These are phyloP conservation scores for Podaxis pistillaris DNA, from an alignment of 768 basidiomycete species.

Conservation along the genomic window DNA sequence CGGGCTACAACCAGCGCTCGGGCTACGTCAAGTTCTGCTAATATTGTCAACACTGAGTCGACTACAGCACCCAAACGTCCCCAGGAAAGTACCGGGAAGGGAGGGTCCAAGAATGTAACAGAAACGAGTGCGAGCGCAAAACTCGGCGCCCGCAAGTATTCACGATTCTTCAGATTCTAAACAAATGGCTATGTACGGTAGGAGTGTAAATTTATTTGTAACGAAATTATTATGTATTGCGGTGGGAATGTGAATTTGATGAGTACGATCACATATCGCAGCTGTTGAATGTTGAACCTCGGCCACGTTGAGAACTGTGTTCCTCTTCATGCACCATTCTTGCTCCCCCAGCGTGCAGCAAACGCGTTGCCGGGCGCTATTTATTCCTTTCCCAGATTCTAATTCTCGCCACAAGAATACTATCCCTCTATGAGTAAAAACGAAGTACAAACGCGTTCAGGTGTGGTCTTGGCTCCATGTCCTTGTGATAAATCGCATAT, in stretches of 20 bases:
- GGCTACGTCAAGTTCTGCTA: background rate
- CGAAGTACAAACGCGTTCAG: slow-evolving; percentile 1
- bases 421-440: background rate
- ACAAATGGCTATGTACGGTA: background rate
- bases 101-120: background rate
- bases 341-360: background rate
- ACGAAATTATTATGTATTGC: background rate
- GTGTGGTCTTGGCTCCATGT: background rate
- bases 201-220: background rate
- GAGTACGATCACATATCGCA: background rate
- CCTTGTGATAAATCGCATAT: background rate
- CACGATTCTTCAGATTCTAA: slow-evolving; percentile 10
- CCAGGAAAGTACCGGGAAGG: background rate
- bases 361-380: slow-evolving; percentile 10
- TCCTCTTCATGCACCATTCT: slow-evolving; percentile 2
- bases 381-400: background rate
- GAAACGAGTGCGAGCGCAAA: background rate
- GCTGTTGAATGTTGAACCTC: background rate
- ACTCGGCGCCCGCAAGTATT: slow-evolving; percentile 1
- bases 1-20: background rate
- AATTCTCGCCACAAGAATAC: background rate
- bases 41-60: background rate
- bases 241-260: background rate
- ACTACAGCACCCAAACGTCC: background rate
- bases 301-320: background rate